Conservation (phyloP, 2,329 filamentous ascomycete species). For the Allantophomopsis cytisporea region DNA sequence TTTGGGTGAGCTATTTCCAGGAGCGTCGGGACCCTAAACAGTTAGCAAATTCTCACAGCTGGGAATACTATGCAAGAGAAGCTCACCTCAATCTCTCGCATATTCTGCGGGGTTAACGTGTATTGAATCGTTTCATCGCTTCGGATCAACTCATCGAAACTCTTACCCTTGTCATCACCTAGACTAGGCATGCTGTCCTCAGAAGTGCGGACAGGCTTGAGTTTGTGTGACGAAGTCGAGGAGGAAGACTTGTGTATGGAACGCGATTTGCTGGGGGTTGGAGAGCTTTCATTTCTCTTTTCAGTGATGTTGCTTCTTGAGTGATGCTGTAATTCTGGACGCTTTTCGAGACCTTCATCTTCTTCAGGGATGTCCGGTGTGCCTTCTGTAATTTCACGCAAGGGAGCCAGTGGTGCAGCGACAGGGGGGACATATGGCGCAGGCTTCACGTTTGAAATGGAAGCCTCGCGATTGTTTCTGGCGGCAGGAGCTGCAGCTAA, state of each 20-base stretch:
- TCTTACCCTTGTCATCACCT: conserved; percentile 45
- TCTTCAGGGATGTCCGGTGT: conserved; percentile 6
- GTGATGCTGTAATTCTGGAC: no score
- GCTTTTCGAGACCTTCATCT: no score
- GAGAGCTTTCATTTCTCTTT: conserved; percentile 2
- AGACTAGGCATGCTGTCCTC: conserved; percentile 37
- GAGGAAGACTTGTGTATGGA: conserved; percentile 22
- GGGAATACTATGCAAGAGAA: background rate
- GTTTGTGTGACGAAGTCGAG: conserved; percentile 25
- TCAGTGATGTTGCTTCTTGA: no score
- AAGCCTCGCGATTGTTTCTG: conserved; percentile 4
- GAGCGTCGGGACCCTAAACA: conserved; percentile 1
- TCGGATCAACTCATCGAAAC: conserved; percentile 69
- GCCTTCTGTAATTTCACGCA: conserved; percentile 18
- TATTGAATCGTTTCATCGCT: conserved; percentile 75
- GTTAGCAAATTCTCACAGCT: background rate
- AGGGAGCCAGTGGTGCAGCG: conserved; percentile 17
- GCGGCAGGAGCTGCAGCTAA: conserved; percentile 12
- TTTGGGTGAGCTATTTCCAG: conserved; percentile 1
- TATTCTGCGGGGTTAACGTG: conserved; percentile 66
- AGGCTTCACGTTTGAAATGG: conserved; percentile 1
- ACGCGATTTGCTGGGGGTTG: conserved; percentile 5
- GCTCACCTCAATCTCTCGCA: conserved; percentile 62
- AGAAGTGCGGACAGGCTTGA: conserved; percentile 40
- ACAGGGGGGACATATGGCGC: conserved; percentile 6